Conservation (phyloP, 192 early-diverging fungal genomes). For the Gonapodya sp. region DNA sequence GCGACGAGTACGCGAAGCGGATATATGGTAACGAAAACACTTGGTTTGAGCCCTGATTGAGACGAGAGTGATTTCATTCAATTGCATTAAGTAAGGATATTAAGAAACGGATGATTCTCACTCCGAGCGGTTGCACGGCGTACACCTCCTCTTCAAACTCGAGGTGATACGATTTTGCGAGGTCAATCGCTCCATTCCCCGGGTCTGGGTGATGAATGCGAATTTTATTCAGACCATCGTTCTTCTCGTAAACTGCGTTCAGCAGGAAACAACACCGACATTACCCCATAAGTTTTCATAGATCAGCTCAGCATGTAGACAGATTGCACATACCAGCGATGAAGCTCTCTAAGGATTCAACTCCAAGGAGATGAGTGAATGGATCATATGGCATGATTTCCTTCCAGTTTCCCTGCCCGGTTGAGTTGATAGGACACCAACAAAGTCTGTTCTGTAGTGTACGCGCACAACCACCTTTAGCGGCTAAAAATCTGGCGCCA, state of each 20-base stretch:
- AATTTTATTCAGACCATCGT: background rate
- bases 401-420: conserved; percentile 14
- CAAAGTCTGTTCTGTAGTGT: background rate
- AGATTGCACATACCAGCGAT: conserved; percentile 11
- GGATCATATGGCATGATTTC: conserved; percentile 39
- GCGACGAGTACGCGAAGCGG: conserved; percentile 25
- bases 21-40: conserved; percentile 7
- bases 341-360: conserved; percentile 18
- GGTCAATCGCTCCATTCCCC: background rate
- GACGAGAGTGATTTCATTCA: conserved; percentile 9
- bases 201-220: background rate
- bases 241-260: background rate
- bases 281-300: too few species aligned
- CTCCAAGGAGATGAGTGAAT: conserved; percentile 13
- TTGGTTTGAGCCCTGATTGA: conserved; percentile 11
- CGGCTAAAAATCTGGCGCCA: background rate
- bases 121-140: conserved; percentile 2
- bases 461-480: background rate
- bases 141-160: conserved; percentile 26
- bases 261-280: background rate
- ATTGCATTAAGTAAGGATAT: conserved; percentile 2
- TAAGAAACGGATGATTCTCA: conserved; percentile 11
- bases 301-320: background rate
- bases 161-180: conserved; percentile 16
- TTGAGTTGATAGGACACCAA: conserved; percentile 17